A percentile compares a stretch with the other conserved stretches of the same genome.
Conservation (phyloP, 2,329 filamentous ascomycete genomes). For the Triangularia verruculosa region DNA sequence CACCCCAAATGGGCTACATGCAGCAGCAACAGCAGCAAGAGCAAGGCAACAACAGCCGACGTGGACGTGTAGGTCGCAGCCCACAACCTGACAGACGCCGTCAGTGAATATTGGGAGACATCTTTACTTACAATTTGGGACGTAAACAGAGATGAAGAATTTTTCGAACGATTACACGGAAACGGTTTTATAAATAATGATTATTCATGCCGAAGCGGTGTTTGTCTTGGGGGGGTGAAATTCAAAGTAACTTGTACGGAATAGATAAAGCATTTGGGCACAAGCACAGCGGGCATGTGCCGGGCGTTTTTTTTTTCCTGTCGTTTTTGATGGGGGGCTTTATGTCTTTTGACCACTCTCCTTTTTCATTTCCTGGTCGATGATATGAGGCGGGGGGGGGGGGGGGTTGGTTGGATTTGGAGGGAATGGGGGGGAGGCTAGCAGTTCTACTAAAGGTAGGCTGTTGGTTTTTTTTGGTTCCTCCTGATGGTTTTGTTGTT, state of each 20-base stretch:
- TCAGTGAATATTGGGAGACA: not conserved
- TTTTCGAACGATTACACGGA: not conserved
- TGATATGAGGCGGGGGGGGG: not conserved
- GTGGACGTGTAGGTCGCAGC: constrained; percentile 55
- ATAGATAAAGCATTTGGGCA: not conserved
- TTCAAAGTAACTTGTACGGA: not conserved
- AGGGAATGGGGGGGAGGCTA: not conserved
- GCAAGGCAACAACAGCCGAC: constrained; percentile 50
- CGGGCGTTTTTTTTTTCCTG: not conserved
- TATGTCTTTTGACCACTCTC: not conserved
- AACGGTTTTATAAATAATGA: not conserved
- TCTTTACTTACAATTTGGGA: not conserved
- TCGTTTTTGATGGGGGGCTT: not conserved
- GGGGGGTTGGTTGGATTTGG: not conserved
- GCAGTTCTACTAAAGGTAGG: not conserved
- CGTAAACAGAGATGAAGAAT: not conserved
- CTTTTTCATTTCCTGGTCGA: not conserved
- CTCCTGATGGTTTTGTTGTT: not conserved
- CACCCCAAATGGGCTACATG: constrained; percentile 51
- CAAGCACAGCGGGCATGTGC: not conserved
- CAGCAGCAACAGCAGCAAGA: constrained; percentile 53
- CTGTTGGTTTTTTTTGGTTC: not conserved
- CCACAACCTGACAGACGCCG: constrained; percentile 34
- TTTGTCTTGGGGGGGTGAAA: too few relatives aligned
- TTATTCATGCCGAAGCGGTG: not conserved